These are phyloP conservation scores for Penicillium simplicissimum DNA, from an alignment of 495 filamentous ascomycete genomes.

Conservation along the genomic window DNA sequence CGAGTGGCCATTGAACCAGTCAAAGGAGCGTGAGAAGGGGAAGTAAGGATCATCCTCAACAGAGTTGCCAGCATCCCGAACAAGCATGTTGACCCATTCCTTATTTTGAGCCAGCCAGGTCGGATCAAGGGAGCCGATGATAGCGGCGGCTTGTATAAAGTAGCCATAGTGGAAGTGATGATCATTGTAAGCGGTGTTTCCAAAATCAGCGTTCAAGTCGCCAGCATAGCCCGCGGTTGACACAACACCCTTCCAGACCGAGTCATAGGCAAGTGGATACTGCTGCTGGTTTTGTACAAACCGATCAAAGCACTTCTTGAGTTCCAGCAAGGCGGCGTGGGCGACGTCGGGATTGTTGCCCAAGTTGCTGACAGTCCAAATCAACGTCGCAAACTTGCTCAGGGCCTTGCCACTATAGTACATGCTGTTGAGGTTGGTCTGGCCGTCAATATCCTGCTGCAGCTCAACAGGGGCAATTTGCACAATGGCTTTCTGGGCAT, in stretches of 20 bases:
- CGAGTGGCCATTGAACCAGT: constrained; percentile 94
- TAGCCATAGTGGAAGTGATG: constrained; percentile 95
- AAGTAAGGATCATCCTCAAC: constrained; percentile 70
- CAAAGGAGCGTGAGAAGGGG: constrained; percentile 83
- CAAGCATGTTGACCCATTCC: constrained; percentile 77
- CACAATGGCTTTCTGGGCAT: constrained; percentile 55
- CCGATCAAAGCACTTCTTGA: constrained; percentile 74
- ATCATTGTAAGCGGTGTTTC: constrained; percentile 88
- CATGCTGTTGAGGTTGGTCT: constrained; percentile 83
- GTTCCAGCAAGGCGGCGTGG: constrained; percentile 58
- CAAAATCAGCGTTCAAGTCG: constrained; percentile 72
- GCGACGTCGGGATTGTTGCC: constrained; percentile 61
- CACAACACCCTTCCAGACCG: constrained; percentile 82
- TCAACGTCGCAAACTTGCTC: constrained; percentile 78
- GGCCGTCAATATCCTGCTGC: constrained; percentile 64
- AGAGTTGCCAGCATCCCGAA: constrained; percentile 79
- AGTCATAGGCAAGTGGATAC: constrained; percentile 78
- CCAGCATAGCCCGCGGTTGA: constrained; percentile 78
- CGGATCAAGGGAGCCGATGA: constrained; percentile 80
- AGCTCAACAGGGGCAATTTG: constrained; percentile 65
- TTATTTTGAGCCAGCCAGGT: constrained; percentile 72
- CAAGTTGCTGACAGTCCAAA: constrained; percentile 69
- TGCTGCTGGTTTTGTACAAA: constrained; percentile 78
- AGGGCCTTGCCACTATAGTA: constrained; percentile 94
- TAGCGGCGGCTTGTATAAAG: constrained; percentile 84